These are phyloP conservation scores for Podospora didyma DNA, from an alignment of 495 filamentous ascomycete species.

Conservation along the genomic window DNA sequence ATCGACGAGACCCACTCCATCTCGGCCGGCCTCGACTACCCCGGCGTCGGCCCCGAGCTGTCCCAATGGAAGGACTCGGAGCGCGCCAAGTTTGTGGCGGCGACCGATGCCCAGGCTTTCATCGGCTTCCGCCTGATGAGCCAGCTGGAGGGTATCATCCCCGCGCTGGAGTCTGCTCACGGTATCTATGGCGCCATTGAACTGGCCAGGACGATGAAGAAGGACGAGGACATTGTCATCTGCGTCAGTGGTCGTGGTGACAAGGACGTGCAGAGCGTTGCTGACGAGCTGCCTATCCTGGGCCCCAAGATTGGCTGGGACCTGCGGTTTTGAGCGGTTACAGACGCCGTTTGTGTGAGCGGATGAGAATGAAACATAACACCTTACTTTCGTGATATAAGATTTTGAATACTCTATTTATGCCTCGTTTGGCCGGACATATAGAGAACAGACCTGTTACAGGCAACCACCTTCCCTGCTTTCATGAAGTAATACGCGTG, in stretches of 20 bases:
- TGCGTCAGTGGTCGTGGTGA: constrained; percentile 90
- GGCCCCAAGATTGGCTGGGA: constrained; percentile 96
- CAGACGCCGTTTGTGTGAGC: no score
- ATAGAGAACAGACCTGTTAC: background rate
- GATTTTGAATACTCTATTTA: constrained; percentile 1
- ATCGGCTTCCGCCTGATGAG: constrained; percentile 78
- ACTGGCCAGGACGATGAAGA: constrained; percentile 85
- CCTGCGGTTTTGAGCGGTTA: constrained; percentile 62
- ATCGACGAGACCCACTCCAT: constrained; percentile 93
- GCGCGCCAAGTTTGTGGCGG: constrained; percentile 83
- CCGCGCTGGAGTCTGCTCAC: constrained; percentile 89
- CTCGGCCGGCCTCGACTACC: constrained; percentile 96
- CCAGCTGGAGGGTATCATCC: constrained; percentile 93
- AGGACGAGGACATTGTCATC: constrained; percentile 89
- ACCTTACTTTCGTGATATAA: constrained; percentile 3
- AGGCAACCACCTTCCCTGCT: background rate
- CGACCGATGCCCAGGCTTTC: constrained; percentile 89
- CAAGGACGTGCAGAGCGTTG: constrained; percentile 98
- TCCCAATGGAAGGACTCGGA: constrained; percentile 85
- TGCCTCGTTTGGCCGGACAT: background rate
- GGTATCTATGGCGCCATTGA: constrained; percentile 86
- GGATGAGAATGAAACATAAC: no score
- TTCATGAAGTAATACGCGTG: background rate
- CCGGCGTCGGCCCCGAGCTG: constrained; percentile 91
- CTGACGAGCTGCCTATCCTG: constrained; percentile 83